Evolutionary conservation across 257 asterid genomes (phyloP).

Genomic region (Plantago ovata): DNA sequence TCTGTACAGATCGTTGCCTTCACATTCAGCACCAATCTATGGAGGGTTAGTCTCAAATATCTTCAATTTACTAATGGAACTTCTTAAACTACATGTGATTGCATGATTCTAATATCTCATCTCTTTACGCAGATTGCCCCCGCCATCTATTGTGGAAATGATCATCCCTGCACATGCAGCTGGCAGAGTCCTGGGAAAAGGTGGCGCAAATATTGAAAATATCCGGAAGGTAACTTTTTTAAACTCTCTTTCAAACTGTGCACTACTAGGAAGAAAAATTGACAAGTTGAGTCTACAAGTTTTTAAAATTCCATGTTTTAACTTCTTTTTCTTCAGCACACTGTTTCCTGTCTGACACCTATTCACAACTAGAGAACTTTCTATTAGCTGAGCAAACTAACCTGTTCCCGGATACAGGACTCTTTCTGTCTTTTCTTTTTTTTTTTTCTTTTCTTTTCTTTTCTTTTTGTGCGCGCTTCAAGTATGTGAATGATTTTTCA

Average conservation of each 20-base stretch:
- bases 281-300: too few relatives aligned
- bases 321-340: too few relatives aligned
- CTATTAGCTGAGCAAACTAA: too few relatives aligned
- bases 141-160: constrained; percentile 77
- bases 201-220: constrained; percentile 87
- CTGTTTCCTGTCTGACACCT: too few relatives aligned
- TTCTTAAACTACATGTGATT: constrained; percentile 1
- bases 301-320: too few relatives aligned
- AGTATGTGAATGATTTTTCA: constrained; percentile 6
- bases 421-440: not conserved
- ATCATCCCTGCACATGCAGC: constrained; percentile 79
- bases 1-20: constrained; percentile 53
- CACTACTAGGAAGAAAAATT: not conserved
- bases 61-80: constrained; percentile 14
- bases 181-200: constrained; percentile 84
- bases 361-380: too few relatives aligned
- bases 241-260: not conserved
- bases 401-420: too few relatives aligned
- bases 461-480: not conserved
- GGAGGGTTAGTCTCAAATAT: constrained; percentile 49
- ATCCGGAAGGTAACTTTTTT: constrained; percentile 66
- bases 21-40: constrained; percentile 62
- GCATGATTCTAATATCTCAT: constrained; percentile 12
- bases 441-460: too few relatives aligned
- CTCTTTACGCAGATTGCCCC: constrained; percentile 56